Evolutionary conservation across 106 monocot genomes (phyloP).

Genomic region (Platanthera guangdongensis): DNA sequence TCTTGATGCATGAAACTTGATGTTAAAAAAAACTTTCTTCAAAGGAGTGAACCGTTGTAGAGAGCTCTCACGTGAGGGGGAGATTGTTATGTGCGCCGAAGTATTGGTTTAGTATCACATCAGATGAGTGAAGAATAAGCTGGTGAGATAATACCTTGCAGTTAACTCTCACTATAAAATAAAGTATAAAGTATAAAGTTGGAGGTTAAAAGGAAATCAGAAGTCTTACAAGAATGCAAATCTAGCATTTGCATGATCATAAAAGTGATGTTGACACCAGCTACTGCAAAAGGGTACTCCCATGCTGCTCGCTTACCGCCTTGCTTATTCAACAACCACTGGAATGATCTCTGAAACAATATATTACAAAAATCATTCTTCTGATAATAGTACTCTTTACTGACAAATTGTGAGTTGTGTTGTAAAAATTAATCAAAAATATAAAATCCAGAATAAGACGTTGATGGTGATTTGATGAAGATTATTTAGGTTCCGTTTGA

Average conservation of each 20-base stretch:
- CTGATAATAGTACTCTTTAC: background rate
- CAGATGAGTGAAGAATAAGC: too few species aligned
- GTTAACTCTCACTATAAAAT: background rate
- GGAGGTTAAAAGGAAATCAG: background rate
- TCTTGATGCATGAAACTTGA: too few species aligned
- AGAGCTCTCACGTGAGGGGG: too few species aligned
- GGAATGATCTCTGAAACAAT: constrained; percentile 53
- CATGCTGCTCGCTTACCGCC: constrained; percentile 70
- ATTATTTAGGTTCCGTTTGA: too few species aligned
- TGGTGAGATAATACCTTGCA: too few species aligned
- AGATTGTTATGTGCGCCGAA: too few species aligned
- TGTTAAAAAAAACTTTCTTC: too few species aligned
- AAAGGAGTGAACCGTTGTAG: too few species aligned
- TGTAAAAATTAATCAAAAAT: background rate
- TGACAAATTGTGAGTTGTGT: background rate
- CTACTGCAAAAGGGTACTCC: constrained; percentile 96
- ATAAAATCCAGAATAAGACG: too few species aligned
- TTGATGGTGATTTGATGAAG: too few species aligned
- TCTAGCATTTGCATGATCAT: constrained; percentile 97
- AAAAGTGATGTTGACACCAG: constrained; percentile 89
- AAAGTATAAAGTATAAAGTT: background rate
- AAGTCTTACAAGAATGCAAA: constrained; percentile 55
- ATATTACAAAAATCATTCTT: background rate
- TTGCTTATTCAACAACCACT: constrained; percentile 66
- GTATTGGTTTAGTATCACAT: too few species aligned